Evolutionary conservation across 2,329 filamentous ascomycete species (phyloP), one percentile per base, ranked within the genome.

Genomic region (Microthyrium microscopicum): DNA sequence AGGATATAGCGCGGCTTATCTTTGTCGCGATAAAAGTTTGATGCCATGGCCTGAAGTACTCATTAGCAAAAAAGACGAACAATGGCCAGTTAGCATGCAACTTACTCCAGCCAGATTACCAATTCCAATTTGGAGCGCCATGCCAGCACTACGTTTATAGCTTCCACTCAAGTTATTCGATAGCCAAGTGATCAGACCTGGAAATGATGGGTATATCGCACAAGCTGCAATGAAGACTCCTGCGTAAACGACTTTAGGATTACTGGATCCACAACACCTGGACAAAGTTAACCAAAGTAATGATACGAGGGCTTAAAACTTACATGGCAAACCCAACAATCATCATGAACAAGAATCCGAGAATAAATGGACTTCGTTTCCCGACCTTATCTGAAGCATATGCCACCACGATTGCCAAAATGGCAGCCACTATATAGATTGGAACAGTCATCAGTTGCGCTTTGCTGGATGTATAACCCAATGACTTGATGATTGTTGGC

Each of bases 21-120:
- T 31, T 53, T 44, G 0, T 48, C 38, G 8, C 74, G 64, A 43
- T 81, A 82, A 44, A 81, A 79, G 44, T 81, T 81, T 4, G 72
- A 74, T 0, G 74, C 71, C 66, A 80, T 77, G 1, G 73, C n/a
- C 75, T 55, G n/a, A n/a, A n/a, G n/a, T n/a, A n/a, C n/a, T n/a
- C n/a, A n/a, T n/a, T n/a, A n/a, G n/a, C n/a, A n/a, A n/a, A n/a
- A n/a, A n/a, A n/a, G n/a, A n/a, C n/a, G n/a, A n/a, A n/a, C n/a
- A n/a, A 31, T 24, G 29, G 16, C 11, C 17, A 16, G 3, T 12
- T 17, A 16, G 5, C 3, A 34, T 17, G n/a, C 18, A 15, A 20
- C 6, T n/a, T 13, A 26, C 36, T 16, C 37, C 37, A 11, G 20
- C 29, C 4, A 39, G 24, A 25, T 67, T 67, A 0, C 64, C 64